Conservation (phyloP, 2,329 filamentous ascomycete genomes). For the Trichothecium sympodiale region DNA sequence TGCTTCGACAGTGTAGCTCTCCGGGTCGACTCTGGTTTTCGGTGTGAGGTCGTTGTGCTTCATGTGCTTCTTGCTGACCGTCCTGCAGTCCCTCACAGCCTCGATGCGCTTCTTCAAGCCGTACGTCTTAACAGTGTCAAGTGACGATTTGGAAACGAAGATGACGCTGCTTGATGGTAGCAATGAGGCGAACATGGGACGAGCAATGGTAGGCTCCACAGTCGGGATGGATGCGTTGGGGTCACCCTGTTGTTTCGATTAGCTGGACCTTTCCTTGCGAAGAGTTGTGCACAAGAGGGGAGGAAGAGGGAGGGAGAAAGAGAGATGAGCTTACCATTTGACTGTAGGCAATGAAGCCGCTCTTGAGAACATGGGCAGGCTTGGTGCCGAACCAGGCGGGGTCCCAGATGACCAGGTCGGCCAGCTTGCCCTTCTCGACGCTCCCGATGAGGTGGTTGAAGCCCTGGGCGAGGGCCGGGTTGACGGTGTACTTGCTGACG, state of each 20-base stretch:
- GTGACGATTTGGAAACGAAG: slow-evolving; percentile 68
- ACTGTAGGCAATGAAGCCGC: slow-evolving; percentile 70
- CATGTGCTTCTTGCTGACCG: slow-evolving; percentile 76
- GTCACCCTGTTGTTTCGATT: slow-evolving; percentile 48
- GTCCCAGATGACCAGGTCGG: slow-evolving; percentile 82
- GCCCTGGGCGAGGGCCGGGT: slow-evolving; percentile 83
- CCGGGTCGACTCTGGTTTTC: slow-evolving; percentile 82
- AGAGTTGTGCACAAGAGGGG: neutral
- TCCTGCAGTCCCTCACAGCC: slow-evolving; percentile 65
- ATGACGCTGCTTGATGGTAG: slow-evolving; percentile 65
- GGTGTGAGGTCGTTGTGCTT: slow-evolving; percentile 78
- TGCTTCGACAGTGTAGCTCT: slow-evolving; percentile 79
- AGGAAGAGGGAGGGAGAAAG: neutral
- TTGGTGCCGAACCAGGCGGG: slow-evolving; percentile 81
- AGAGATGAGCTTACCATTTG: slow-evolving; percentile 56
- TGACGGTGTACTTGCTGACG: slow-evolving; percentile 92
- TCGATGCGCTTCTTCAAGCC: slow-evolving; percentile 70
- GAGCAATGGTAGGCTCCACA: slow-evolving; percentile 70
- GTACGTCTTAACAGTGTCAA: slow-evolving; percentile 58
- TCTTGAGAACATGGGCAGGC: slow-evolving; percentile 72
- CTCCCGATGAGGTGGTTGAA: slow-evolving; percentile 81
- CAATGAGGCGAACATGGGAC: slow-evolving; percentile 74
- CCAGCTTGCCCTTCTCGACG: slow-evolving; percentile 79
- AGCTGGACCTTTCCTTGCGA: too few relatives aligned
- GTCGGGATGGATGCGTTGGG: slow-evolving; percentile 79